A percentile compares a stretch with the other conserved stretches of the same genome.
These are phyloP conservation scores for Ascocoryne sarcoides DNA, from an alignment of 2,329 filamentous ascomycete species.

Conservation along the genomic window DNA sequence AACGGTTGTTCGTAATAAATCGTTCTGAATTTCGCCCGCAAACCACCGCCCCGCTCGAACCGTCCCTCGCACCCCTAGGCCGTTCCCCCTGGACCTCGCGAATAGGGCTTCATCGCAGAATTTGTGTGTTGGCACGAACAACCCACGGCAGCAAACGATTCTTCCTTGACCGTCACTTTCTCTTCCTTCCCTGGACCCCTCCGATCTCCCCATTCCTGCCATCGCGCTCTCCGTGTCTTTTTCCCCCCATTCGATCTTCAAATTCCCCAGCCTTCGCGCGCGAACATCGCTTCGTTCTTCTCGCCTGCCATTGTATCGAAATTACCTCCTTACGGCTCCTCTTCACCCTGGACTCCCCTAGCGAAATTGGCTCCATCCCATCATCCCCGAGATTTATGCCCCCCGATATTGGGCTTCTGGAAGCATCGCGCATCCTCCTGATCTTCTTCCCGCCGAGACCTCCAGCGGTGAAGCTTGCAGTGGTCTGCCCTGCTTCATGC, in stretches of 20 bases:
- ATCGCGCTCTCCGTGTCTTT: not conserved
- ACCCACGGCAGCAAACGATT: not conserved
- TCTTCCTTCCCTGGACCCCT: not conserved
- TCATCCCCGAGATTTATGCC: conserved; percentile 18
- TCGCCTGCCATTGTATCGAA: not conserved
- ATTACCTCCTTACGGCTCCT: not conserved
- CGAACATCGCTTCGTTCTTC: not conserved
- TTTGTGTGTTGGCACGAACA: not conserved
- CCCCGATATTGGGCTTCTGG: conserved; percentile 11
- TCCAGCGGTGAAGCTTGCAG: conserved; percentile 17
- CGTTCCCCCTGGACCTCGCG: not conserved
- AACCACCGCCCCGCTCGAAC: not conserved
- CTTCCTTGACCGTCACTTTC: not conserved
- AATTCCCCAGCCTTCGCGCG: not conserved
- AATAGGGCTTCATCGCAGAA: not conserved
- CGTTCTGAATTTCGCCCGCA: not conserved
- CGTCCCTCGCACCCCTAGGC: not conserved
- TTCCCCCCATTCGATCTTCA: not conserved
- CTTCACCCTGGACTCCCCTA: not conserved
- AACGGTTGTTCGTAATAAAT: too few relatives aligned
- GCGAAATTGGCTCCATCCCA: not conserved
- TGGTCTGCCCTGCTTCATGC: conserved; percentile 14
- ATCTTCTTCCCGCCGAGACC: not conserved
- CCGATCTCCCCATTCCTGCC: not conserved
- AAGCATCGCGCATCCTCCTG: too few relatives aligned